phyloP scores from a whole-genome alignment of 73 alveolate species.

The Blepharisma stoltei region DNA sequence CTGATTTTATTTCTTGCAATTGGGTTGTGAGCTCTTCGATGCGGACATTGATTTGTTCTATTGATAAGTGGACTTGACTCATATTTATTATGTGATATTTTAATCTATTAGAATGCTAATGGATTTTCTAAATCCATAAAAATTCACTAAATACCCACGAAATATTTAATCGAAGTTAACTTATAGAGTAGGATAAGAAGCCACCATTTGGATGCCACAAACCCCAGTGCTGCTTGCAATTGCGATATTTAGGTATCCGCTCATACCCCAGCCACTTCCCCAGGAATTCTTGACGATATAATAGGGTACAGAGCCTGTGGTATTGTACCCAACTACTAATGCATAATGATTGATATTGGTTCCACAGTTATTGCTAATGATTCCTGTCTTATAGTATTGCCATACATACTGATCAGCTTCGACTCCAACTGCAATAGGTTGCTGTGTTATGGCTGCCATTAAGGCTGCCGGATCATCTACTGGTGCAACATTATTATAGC shows the following conservation, averaged over 20 bases:
- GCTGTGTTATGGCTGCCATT: conserved; percentile 52
- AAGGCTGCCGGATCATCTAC: conserved; percentile 53
- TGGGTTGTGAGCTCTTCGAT: background rate
- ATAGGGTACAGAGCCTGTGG: conserved; percentile 38
- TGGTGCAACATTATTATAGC: background rate
- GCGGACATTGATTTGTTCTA: background rate
- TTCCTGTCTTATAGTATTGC: conserved; percentile 53
- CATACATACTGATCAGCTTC: conserved; percentile 31
- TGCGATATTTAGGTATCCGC: conserved; percentile 73
- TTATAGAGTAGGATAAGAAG: background rate
- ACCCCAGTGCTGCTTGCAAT: background rate
- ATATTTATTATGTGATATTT: background rate
- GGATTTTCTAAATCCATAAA: too few relatives aligned
- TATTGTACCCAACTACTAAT: conserved; percentile 87
- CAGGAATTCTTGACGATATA: conserved; percentile 87
- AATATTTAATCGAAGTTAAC: too few relatives aligned
- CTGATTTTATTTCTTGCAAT: background rate
- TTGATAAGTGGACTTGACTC: conserved; percentile 4
- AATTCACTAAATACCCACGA: too few relatives aligned
- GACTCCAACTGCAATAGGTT: conserved; percentile 59
- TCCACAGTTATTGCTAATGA: conserved; percentile 40
- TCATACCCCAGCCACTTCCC: conserved; percentile 86
- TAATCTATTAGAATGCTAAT: too few relatives aligned
- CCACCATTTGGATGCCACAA: conserved; percentile 4
- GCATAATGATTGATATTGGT: conserved; percentile 87